Base-by-base conservation (phyloP, 495 filamentous ascomycete species). In the Xylaria scruposa region DNA sequence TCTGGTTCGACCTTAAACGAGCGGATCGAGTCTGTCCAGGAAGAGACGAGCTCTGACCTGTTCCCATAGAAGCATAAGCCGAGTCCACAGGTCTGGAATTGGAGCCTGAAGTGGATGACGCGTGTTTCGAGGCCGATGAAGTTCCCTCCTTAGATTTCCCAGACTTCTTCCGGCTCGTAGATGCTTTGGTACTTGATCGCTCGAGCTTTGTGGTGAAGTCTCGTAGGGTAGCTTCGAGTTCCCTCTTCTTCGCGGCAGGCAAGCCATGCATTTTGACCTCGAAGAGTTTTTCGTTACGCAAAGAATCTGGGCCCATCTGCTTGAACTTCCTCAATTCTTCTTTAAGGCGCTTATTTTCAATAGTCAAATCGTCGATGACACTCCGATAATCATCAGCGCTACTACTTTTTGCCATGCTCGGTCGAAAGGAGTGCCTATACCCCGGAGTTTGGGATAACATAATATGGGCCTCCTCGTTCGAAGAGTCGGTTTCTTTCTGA, bases 251-350 rank as follows among this genome's bases (percentile, higher is more conserved):
- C 49, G 86, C 82, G 38, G 80, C 78, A 8, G 90, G 85, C 44
- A 95, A 80, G 3, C 88, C 89, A 76, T 94, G 91, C 42, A 94
- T 83, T 73, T 90, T 88, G 59, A 95, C 87, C 77, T 95, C 93
- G 73, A 95, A 93, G 3, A 95, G 81, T 72, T 90, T 92, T 21
- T 95, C 92, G 38, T 80, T 84, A 2, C 79, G 78, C 65, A 93
- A 78, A 71, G 88, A 85, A 42, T 87, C 81, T 42, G 88, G 87
- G 15, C 91, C 87, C 69, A 88, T 77, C 60, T 86, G 88, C 77
- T 91, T 90, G 71, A 91, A 91, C 67, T 89, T 88, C 75, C 84
- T 89, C 70, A 95, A 72, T 74, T 88, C 90, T 72, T 88, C 87
- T 79, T 90, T 93, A 63, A 95, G 78, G 70, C 87, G 89, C 75